Evolutionary conservation across 176 grass and related monocot genomes (phyloP).

Genomic region (Pontederia paniculata): DNA sequence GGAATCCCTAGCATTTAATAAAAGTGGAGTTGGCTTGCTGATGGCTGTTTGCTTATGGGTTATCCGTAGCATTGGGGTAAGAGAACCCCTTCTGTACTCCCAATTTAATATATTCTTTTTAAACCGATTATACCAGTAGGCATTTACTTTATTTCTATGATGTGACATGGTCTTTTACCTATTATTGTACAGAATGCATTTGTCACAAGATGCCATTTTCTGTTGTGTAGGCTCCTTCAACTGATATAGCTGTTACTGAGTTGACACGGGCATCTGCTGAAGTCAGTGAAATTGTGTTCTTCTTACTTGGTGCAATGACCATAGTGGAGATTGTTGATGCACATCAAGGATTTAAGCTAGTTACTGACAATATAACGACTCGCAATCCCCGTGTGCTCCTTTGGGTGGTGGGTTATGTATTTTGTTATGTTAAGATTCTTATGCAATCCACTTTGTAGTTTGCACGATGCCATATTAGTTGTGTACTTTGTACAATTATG

Average conservation of each 20-base stretch:
- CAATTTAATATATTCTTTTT: too few species aligned
- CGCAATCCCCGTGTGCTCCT: conserved; percentile 71
- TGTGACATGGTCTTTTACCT: too few species aligned
- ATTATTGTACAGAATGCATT: background rate
- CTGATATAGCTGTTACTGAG: conserved; percentile 73
- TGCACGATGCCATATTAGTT: too few species aligned
- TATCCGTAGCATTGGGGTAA: conserved; percentile 95
- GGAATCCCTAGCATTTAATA: conserved; percentile 93
- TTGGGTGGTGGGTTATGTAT: conserved; percentile 73
- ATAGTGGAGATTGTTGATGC: conserved; percentile 99
- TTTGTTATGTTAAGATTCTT: background rate
- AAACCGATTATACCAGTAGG: too few species aligned
- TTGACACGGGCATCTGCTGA: conserved; percentile 52
- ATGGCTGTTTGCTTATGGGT: conserved; percentile 96
- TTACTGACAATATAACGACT: conserved; percentile 96
- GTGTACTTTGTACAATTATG: too few species aligned
- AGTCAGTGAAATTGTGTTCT: conserved; percentile 99
- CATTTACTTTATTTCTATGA: too few species aligned
- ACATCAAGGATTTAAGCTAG: conserved; percentile 95
- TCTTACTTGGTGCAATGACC: conserved; percentile 98
- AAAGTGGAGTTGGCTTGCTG: conserved; percentile 84
- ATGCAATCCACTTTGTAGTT: too few species aligned
- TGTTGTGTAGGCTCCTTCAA: conserved; percentile 58
- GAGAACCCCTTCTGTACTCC: background rate
- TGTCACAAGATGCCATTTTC: conserved; percentile 1